Evolutionary conservation across 2,329 filamentous ascomycete species (phyloP), one percentile per base, ranked within the genome.

Genomic region (Paraphaeosphaeria minitans): DNA sequence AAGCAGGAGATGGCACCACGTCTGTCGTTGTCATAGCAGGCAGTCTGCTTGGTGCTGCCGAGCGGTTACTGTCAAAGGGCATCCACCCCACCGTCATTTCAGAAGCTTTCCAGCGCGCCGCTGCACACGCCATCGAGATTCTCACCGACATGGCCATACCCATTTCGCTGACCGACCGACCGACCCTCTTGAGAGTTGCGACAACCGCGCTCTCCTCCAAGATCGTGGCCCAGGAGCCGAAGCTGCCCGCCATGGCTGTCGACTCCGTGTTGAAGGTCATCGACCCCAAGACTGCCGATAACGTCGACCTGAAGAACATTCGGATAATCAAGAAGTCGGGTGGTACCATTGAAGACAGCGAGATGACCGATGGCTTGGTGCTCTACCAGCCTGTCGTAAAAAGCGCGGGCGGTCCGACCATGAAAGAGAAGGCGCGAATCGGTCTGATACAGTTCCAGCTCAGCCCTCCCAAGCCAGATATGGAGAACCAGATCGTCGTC

Each of bases 401-500:
- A 86, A 93, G 89, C 75, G 93, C 92, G 31, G 91, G 93, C 72
- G 95, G 95, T 6, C 94, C 95, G 55, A 86, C 88, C 68, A 87
- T 93, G 73, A 96, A 98, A 84, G 95, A 99, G 81, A 99, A 99
- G 86, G 95, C 95, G 64, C 90, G 85, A 81, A 99, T 99, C 80
- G 95, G 91, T 66, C 84, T 99, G 62, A 98, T 99, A 68, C 95
- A 99, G 78, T 99, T 99, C 85, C 95, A 99, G 80, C 88, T 99
- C 70, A 97, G 93, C 80, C 94, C 95, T 48, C 95, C 95, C 1
- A 99, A 99, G 82, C 95, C 95, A 68, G 95, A 99, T 79, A 99
- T 99, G 95, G 95, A 99, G 83, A 99, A 99, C 82, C 95, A 96
- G 75, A 98, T 99, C 65, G 89, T 96, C 33, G 95, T 99, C 74